phyloP scores from a whole-genome alignment of 2,329 filamentous ascomycete species.

The Epichloe gansuensis region DNA sequence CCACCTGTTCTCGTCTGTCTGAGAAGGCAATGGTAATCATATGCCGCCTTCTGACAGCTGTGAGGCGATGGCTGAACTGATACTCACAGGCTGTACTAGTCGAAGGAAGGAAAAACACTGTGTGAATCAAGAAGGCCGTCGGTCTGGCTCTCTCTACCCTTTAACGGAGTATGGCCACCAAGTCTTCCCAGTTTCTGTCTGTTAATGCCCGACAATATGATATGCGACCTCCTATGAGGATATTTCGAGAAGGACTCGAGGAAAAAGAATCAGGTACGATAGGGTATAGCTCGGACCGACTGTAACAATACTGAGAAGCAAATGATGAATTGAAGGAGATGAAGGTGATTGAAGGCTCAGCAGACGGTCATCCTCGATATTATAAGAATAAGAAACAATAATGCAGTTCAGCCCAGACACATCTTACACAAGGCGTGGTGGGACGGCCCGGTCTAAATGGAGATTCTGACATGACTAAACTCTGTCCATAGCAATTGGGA shows the following conservation, averaged over 20 bases:
- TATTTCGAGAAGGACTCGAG: neutral
- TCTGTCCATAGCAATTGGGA: neutral
- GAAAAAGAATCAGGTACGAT: neutral
- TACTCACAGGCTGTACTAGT: conserved; percentile 1
- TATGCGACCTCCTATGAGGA: neutral
- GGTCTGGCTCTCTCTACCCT: neutral
- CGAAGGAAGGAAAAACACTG: neutral
- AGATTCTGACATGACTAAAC: neutral
- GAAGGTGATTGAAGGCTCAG: neutral
- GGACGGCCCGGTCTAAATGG: conserved; percentile 4
- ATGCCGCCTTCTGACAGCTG: conserved; percentile 1
- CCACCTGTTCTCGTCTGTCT: neutral
- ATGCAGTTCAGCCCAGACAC: neutral
- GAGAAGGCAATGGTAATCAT: neutral
- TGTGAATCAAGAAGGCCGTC: neutral
- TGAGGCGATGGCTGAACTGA: neutral
- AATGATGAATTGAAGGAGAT: neutral
- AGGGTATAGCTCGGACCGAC: neutral
- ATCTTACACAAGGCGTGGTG: neutral
- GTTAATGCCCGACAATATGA: neutral
- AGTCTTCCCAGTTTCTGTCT: neutral
- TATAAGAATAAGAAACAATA: neutral
- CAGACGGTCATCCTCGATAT: neutral
- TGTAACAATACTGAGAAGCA: neutral
- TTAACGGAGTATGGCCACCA: neutral